These are phyloP conservation scores for Chenopodium album DNA, from an alignment of 148 eudicot genomes.

Conservation along the genomic window DNA sequence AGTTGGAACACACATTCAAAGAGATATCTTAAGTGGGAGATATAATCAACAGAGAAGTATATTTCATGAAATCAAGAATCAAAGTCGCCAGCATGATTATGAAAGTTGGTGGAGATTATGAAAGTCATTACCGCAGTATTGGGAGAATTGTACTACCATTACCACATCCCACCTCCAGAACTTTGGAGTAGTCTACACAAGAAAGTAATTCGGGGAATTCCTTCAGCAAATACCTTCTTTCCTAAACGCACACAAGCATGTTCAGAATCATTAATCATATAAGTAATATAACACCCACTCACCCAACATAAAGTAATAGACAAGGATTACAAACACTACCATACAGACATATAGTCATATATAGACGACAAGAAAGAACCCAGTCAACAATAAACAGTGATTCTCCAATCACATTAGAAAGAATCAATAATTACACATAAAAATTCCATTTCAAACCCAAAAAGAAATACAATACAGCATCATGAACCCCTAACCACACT, in stretches of 20 bases:
- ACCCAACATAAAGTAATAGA: too few relatives aligned
- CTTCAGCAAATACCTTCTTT: slow-evolving; percentile 78
- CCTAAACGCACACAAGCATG: slow-evolving; percentile 36
- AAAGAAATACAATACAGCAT: not conserved
- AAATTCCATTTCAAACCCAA: not conserved
- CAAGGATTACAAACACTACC: not conserved
- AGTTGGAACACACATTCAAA: not conserved
- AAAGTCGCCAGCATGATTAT: not conserved
- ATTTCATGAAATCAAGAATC: not conserved
- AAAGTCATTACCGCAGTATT: slow-evolving; percentile 55
- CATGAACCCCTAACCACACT: not conserved
- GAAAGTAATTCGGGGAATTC: slow-evolving; percentile 81
- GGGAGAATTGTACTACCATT: slow-evolving; percentile 82
- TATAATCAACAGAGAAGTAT: not conserved
- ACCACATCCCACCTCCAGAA: slow-evolving; percentile 91
- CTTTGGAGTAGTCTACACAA: slow-evolving; percentile 46
- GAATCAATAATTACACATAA: not conserved
- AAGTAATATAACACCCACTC: not conserved
- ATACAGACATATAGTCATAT: too few relatives aligned
- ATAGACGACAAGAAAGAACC: not conserved
- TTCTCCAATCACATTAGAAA: not conserved
- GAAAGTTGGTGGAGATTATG: not conserved
- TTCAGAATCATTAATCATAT: not conserved
- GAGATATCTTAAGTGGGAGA: too few relatives aligned
- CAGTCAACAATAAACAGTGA: not conserved